These are phyloP conservation scores for Phoma herbarum DNA, from an alignment of 2,329 filamentous ascomycete genomes.

Conservation along the genomic window DNA sequence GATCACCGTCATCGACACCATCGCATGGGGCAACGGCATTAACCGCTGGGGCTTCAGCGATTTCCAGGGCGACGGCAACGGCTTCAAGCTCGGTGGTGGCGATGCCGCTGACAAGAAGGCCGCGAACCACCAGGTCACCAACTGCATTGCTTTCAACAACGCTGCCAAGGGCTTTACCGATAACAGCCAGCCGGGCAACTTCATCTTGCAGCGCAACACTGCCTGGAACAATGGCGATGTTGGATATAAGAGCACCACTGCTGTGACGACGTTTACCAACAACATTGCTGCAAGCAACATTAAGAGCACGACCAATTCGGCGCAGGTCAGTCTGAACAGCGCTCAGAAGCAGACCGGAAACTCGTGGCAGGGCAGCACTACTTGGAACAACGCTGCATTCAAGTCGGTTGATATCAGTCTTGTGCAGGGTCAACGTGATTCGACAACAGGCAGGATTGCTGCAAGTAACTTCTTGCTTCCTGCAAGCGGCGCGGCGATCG, in stretches of 20 bases:
- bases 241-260: conserved; percentile 51
- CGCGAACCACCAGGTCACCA: conserved; percentile 56
- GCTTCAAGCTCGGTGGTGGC: conserved; percentile 58
- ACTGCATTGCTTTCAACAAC: conserved; percentile 58
- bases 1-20: conserved; percentile 56
- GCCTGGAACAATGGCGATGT: conserved; percentile 58
- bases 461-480: conserved; percentile 56
- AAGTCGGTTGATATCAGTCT: conserved; percentile 48
- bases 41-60: conserved; percentile 56
- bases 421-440: conserved; percentile 51
- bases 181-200: conserved; percentile 55
- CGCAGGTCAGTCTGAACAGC: conserved; percentile 31
- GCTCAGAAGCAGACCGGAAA: conserved; percentile 49
- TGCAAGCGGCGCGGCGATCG: conserved; percentile 49
- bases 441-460: conserved; percentile 51
- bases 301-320: conserved; percentile 28
- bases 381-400: conserved; percentile 54
- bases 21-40: conserved; percentile 59
- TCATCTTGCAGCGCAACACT: conserved; percentile 56
- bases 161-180: conserved; percentile 58
- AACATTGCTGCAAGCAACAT: conserved; percentile 54
- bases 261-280: conserved; percentile 48
- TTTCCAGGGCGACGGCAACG: conserved; percentile 59
- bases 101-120: conserved; percentile 44
- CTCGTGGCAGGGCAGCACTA: conserved; percentile 53